Evolutionary conservation across 1,139 yeast genomes (phyloP).

Genomic region (Candida gigantensis): DNA sequence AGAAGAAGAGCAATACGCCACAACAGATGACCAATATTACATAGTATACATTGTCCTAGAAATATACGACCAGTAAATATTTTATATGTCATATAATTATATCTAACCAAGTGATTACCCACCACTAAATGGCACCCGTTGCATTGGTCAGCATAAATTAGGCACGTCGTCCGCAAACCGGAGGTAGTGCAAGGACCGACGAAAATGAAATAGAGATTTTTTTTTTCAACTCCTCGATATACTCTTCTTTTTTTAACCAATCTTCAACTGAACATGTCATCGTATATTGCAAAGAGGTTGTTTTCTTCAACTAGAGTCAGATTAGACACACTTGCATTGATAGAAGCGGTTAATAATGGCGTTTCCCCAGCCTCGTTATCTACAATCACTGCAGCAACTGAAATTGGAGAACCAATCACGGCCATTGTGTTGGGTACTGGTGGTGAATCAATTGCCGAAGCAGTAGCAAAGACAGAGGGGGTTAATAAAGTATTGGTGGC

Average conservation of each 20-base stretch:
- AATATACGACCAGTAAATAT: too few relatives aligned
- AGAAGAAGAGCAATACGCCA: too few relatives aligned
- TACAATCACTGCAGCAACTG: slow-evolving; percentile 63
- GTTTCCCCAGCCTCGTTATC: slow-evolving; percentile 70
- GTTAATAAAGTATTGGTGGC: slow-evolving; percentile 53
- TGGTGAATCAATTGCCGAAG: slow-evolving; percentile 40
- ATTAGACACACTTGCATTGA: slow-evolving; percentile 64
- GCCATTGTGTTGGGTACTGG: slow-evolving; percentile 62
- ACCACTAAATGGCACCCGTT: too few relatives aligned
- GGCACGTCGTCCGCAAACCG: too few relatives aligned
- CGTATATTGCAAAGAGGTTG: slow-evolving; percentile 23
- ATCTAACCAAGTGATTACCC: too few relatives aligned
- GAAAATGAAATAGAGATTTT: background rate
- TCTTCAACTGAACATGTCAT: slow-evolving; percentile 7
- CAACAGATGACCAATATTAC: too few relatives aligned
- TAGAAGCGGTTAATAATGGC: slow-evolving; percentile 58
- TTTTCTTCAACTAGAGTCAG: slow-evolving; percentile 29
- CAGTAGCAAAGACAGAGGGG: slow-evolving; percentile 40
- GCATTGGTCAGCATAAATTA: too few relatives aligned
- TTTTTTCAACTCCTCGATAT: background rate
- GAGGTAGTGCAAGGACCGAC: background rate
- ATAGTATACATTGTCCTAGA: too few relatives aligned
- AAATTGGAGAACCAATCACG: slow-evolving; percentile 63
- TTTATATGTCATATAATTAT: too few relatives aligned
- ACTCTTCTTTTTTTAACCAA: background rate